A percentile compares a stretch with the other conserved stretches of the same genome.
phyloP scores from a whole-genome alignment of 2,329 filamentous ascomycete species.

The Pochonia chlamydosporia region DNA sequence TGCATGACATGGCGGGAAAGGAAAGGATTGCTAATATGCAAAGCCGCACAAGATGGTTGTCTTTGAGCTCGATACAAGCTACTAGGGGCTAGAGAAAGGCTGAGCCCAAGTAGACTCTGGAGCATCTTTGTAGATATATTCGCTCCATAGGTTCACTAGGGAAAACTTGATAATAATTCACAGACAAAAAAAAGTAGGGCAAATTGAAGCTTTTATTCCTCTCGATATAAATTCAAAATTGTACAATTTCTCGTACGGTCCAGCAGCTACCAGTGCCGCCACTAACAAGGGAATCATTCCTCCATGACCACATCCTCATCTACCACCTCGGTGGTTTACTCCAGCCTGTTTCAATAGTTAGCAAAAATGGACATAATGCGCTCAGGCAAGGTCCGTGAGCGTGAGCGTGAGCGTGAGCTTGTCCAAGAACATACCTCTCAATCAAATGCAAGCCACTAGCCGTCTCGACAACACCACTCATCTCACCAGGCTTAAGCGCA shows the following conservation, averaged over 20 bases:
- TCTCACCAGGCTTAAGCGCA: slow-evolving; percentile 76
- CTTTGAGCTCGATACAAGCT: too few relatives aligned
- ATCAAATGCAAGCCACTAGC: slow-evolving; percentile 94
- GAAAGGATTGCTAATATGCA: too few relatives aligned
- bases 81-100: too few relatives aligned
- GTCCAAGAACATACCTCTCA: slow-evolving; percentile 74
- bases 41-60: too few relatives aligned
- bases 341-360: slow-evolving; percentile 3
- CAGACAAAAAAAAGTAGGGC: not conserved
- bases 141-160: too few relatives aligned
- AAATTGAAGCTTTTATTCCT: slow-evolving; percentile 2
- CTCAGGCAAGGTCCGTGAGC: too few relatives aligned
- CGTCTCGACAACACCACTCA: slow-evolving; percentile 84
- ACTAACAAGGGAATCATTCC: not conserved
- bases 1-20: too few relatives aligned
- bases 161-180: too few relatives aligned
- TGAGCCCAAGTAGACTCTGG: too few relatives aligned
- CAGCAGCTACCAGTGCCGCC: not conserved
- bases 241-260: not conserved
- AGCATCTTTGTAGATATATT: too few relatives aligned
- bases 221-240: not conserved
- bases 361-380: not conserved
- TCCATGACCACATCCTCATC: not conserved
- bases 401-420: too few relatives aligned
- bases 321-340: slow-evolving; percentile 6